Percentiles rank a stretch among this genome's conserved stretches.
phyloP scores from a whole-genome alignment of 169 alveolate genomes.

The Plasmodium inui region DNA sequence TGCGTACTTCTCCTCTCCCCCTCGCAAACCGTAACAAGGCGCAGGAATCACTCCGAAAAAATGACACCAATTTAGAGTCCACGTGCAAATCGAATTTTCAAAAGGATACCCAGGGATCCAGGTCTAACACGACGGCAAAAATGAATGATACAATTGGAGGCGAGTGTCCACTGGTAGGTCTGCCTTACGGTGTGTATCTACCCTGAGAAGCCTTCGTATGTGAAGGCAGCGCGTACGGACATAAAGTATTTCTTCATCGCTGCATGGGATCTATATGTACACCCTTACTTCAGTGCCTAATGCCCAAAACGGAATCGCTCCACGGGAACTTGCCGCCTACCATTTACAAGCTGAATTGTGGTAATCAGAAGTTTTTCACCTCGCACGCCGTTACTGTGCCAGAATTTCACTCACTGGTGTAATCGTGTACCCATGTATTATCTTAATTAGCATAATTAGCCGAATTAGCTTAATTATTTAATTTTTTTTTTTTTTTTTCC shows the following conservation, averaged over 20 bases:
- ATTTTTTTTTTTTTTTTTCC: constrained; percentile 2
- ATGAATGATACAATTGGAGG: constrained; percentile 3
- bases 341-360: constrained; percentile 63
- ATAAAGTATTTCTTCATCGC: not conserved
- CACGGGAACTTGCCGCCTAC: constrained; percentile 72
- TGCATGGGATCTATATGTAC: not conserved
- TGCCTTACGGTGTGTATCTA: not conserved
- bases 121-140: constrained; percentile 3
- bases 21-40: not conserved
- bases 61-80: constrained; percentile 29
- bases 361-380: constrained; percentile 4
- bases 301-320: constrained; percentile 67
- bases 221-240: too few species aligned
- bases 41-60: constrained; percentile 16
- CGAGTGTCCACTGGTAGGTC: constrained; percentile 52
- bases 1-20: not conserved
- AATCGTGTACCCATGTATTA: not conserved
- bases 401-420: not conserved
- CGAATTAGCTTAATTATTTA: not conserved
- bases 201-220: not conserved
- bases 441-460: not conserved
- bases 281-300: constrained; percentile 35
- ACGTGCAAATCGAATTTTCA: constrained; percentile 7
- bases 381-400: not conserved
- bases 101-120: not conserved